phyloP scores from a whole-genome alignment of 345 rosid species.

The Salix purpurea region DNA sequence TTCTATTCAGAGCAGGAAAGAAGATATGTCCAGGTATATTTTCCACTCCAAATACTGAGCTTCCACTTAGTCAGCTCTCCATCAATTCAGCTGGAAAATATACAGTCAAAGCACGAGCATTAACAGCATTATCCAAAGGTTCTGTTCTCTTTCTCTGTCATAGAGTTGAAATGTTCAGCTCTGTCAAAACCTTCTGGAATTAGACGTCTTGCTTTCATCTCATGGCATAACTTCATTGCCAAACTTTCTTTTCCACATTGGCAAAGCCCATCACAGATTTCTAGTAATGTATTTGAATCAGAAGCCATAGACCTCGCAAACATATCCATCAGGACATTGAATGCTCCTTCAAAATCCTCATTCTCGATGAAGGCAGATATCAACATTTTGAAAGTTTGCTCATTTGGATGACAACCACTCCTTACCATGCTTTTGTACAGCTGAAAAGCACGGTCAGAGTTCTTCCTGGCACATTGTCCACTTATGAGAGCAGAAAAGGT shows the following conservation, averaged over 20 bases:
- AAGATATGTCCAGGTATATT: too few species aligned
- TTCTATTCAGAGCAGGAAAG: too few species aligned
- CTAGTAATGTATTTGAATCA: conserved; percentile 29
- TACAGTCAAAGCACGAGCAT: not conserved
- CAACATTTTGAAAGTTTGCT: conserved; percentile 43
- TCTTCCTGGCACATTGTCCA: conserved; percentile 70
- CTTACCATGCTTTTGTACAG: conserved; percentile 67
- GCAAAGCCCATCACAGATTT: conserved; percentile 47
- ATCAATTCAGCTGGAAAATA: too few species aligned
- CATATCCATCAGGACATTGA: conserved; percentile 56
- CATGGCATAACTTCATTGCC: conserved; percentile 34
- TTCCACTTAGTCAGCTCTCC: too few species aligned
- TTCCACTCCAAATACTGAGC: too few species aligned
- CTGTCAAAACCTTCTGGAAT: conserved; percentile 32
- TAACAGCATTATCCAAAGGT: not conserved
- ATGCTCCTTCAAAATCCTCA: conserved; percentile 68
- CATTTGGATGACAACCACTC: conserved; percentile 59
- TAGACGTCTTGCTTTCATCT: conserved; percentile 38
- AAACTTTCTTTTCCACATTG: conserved; percentile 46
- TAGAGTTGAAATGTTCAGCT: conserved; percentile 9
- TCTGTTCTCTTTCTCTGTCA: conserved; percentile 1
- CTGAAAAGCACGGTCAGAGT: conserved; percentile 64
- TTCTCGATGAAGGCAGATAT: conserved; percentile 48
- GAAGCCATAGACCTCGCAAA: conserved; percentile 43
- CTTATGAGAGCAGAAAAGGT: conserved; percentile 71